Evolutionary conservation across 2,329 filamentous ascomycete species (phyloP), one percentile per base, ranked within the genome.

Genomic region (Pseudocercospora vitis): DNA sequence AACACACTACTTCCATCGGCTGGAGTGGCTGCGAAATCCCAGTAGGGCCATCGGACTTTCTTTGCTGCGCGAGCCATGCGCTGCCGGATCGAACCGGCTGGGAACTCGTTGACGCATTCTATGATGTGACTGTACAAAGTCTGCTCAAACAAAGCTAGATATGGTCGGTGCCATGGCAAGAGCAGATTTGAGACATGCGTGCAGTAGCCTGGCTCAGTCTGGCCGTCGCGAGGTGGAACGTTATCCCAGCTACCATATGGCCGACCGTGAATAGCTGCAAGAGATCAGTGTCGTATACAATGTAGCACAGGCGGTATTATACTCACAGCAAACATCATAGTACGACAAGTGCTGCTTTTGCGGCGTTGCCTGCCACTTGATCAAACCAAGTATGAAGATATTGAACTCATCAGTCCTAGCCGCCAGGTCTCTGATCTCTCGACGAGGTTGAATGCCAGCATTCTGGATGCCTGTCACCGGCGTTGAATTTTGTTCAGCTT

Each of bases 141-240:
- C 71, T 78, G 75, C 73, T 75, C 55, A 28, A 35, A 59, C 7
- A 86, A 71, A 7, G 81, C 76, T 51, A 94, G 75, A 70, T 92
- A 95, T 1, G 89, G 87, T 46, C 90, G 82, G 76, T 95, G 90
- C 90, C 90, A 95, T 32, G 85, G 80, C 32, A 86, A 82, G 68
- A 95, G 94, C 12, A 94, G 74, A 33, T 86, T 82, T 1, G 87
- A 88, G 19, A 78, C 81, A 71, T 95, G 90, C 11, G 82, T 82
- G 69, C 90, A 95, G 69, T 91, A 95, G 46, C 89, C 89, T 12
- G 79, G 76, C 32, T 76, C 73, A 52, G 78, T 74, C 54, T 79
- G 81, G 1, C 81, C 81, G 2, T 75, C 65, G 1, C 74, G 50
- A 77, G 59, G 74, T 45, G 68, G 60, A 1, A 75, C 79, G 16